Evolutionary conservation across 176 grass and related monocot genomes (phyloP), one percentile per base, ranked within the genome.

Genomic region (Thinopyrum elongatum): DNA sequence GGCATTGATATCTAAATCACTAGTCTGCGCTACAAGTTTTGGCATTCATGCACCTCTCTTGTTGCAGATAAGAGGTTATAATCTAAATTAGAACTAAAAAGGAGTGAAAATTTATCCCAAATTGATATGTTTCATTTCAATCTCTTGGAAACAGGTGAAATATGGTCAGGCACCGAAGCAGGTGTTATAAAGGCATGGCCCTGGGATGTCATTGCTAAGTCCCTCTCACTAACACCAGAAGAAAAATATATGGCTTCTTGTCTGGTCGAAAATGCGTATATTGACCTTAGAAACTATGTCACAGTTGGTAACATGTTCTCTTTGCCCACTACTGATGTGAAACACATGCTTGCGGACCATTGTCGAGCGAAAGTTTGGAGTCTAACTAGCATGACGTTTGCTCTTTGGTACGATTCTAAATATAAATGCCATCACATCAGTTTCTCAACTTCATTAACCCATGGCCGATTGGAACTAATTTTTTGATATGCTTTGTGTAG

Each of bases 121-220:
- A 65, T 70, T 82, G 67, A 85, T 86, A 39, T 76, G 60, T 86
- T 91, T 91, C 72, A 61, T 71, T 85, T 74, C 65, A 85, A 33
- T 87, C 28, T 91, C 84, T 86, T 83, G 81, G 65, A 84, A 88
- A 87, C 86, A 95, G 96, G 96, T 90, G 96, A 98, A 87, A 87
- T 98, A 89, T 98, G 96, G 96, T 89, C 96, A 76, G 93, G 96
- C 73, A 94, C 96, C 5, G 96, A 98, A 82, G 91, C 82, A 49
- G 96, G 96, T 65, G 75, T 89, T 30, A 92, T 98, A 76, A 95
- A 87, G 84, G 96, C 80, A 53, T 98, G 96, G 96, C 96, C 96
- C 62, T 98, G 96, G 93, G 91, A 92, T 2, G 84, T 83, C 62
- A 89, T 98, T 87, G 81, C 85, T 80, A 94, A 93, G 87, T 92